Base-by-base conservation (phyloP, 2,329 filamentous ascomycete species). In the Sclerotinia sclerotiorum region DNA sequence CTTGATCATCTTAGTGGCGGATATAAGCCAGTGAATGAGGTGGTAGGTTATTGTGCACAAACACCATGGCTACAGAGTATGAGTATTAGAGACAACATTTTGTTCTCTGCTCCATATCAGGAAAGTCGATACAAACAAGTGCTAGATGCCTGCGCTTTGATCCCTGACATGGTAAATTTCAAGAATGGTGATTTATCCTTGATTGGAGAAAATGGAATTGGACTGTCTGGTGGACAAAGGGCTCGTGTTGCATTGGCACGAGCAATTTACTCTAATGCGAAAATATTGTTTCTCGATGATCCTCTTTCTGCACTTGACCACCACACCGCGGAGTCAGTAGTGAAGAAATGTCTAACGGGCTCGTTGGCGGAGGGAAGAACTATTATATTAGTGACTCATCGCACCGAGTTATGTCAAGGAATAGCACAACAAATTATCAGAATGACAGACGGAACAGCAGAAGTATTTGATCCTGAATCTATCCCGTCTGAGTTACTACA, bases 381-480 rank as follows among this genome's bases (percentile, higher is more conserved):
- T 0, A 79, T 85, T 0, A 80, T 90, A 35, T 79, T 90, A 21
- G 87, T 87, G 24, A 90, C 88, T 0, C 88, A 90, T 79, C 84
- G 88, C 1, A 85, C 83, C 0, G 89, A 94, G 70, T 81, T 97
- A 13, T 91, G 93, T 69, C 84, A 87, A 27, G 83, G 85, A n/a
- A 82, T 93, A 55, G 91, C 93, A 2, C 82, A 88, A 61, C 90
- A 95, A 74, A 84, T 93, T 21, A 80, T 97, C 13, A 87, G 93
- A 68, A 83, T 97, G 13, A 78, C 83, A 0, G 82, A 89, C 48
- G 90, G 90, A 1, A 80, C 78, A 62, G 88, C 75, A 44, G 60
- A 69, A 27, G 55, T 74, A 35, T 48, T 77, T 19, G 74, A 77
- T 54, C 68, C 70, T 6, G 70, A 74, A 21, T 70, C 71, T 11